Percentiles rank a stretch among this genome's conserved stretches.
These are phyloP conservation scores for Bipolaris zeicola DNA, from an alignment of 2,329 filamentous ascomycete species.

Conservation along the genomic window DNA sequence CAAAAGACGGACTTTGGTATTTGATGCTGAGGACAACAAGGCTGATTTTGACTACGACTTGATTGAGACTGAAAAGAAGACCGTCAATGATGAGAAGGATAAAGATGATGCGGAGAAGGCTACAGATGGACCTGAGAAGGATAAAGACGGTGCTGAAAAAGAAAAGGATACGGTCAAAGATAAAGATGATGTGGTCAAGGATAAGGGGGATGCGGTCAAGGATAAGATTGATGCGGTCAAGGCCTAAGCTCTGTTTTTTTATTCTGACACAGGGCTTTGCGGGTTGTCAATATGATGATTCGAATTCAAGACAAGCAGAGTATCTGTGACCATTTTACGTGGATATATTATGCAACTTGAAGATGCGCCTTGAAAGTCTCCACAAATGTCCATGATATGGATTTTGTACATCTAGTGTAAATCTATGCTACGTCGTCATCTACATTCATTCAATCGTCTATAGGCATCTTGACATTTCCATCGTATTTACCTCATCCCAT, in stretches of 20 bases:
- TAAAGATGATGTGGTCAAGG: background rate
- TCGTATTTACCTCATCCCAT: background rate
- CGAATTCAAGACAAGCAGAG: background rate
- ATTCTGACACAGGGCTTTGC: background rate
- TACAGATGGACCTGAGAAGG: background rate
- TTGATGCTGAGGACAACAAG: conserved; percentile 25
- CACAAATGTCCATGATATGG: background rate
- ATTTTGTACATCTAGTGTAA: background rate
- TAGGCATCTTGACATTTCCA: background rate
- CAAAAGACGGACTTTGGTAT: conserved; percentile 24
- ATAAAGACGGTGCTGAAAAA: background rate
- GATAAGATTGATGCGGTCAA: background rate
- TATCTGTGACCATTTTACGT: background rate
- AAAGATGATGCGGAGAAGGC: background rate
- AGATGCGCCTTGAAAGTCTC: background rate
- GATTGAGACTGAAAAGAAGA: background rate
- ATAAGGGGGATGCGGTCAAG: background rate
- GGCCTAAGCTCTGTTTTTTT: background rate
- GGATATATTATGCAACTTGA: background rate
- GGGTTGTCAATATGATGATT: background rate
- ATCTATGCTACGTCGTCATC: background rate
- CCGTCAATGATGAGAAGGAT: background rate
- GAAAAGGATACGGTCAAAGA: background rate
- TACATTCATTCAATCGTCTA: background rate
- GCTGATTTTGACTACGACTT: conserved; percentile 21